Evolutionary conservation across 768 basidiomycete species (phyloP).

Genomic region (Termitomyces sp.): DNA sequence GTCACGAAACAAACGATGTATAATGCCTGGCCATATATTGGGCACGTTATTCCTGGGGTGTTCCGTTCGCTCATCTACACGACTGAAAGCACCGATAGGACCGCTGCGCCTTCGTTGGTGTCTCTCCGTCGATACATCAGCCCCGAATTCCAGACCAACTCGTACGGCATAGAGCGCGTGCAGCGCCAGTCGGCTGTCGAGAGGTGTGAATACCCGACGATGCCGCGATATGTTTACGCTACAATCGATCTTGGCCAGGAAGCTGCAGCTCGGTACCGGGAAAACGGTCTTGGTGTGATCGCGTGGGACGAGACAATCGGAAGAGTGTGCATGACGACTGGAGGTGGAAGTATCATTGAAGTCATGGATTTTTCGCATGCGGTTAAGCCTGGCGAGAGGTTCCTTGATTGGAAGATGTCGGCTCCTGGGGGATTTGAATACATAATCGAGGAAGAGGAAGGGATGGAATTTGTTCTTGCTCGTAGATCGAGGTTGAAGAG

Average conservation of each 20-base stretch:
- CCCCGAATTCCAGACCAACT: slow-evolving; percentile 11
- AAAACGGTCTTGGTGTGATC: slow-evolving; percentile 37
- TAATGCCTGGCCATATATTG: slow-evolving; percentile 10
- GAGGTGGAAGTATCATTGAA: slow-evolving; percentile 29
- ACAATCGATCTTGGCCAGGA: slow-evolving; percentile 9
- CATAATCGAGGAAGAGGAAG: neutral
- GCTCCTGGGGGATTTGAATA: slow-evolving; percentile 9
- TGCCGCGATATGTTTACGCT: slow-evolving; percentile 13
- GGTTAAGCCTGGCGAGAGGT: slow-evolving; percentile 21
- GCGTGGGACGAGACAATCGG: slow-evolving; percentile 66
- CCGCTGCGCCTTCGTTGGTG: slow-evolving; percentile 25
- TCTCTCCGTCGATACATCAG: slow-evolving; percentile 34
- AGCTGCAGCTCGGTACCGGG: slow-evolving; percentile 10
- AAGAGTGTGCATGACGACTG: slow-evolving; percentile 47
- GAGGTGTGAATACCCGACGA: slow-evolving; percentile 14
- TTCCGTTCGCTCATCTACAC: slow-evolving; percentile 38
- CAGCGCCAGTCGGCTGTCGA: slow-evolving; percentile 10
- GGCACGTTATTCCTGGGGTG: slow-evolving; percentile 35
- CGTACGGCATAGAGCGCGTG: neutral
- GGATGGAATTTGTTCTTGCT: neutral
- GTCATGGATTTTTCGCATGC: slow-evolving; percentile 42
- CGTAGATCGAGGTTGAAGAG: neutral
- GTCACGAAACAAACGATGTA: slow-evolving; percentile 7
- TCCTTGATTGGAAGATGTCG: slow-evolving; percentile 24
- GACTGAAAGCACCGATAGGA: slow-evolving; percentile 23